These are phyloP conservation scores for Ophiostoma ips DNA, from an alignment of 2,329 filamentous ascomycete genomes.

Conservation along the genomic window DNA sequence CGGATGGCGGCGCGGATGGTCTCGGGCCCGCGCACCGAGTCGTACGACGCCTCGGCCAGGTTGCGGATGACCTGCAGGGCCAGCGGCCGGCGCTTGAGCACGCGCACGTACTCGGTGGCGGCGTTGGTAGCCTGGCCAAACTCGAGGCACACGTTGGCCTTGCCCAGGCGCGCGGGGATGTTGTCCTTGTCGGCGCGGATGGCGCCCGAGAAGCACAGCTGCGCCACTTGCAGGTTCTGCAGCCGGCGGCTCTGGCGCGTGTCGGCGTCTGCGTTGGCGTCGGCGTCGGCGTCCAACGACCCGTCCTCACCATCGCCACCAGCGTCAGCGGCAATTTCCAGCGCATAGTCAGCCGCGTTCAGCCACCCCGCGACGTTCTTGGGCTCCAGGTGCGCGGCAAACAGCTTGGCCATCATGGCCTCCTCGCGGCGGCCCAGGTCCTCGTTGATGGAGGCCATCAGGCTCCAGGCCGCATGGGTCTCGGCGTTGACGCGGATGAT, in stretches of 20 bases:
- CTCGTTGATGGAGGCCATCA: constrained; percentile 45
- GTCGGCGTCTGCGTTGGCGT: constrained; percentile 24
- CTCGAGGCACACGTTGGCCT: constrained; percentile 43
- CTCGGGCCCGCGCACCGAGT: constrained; percentile 32
- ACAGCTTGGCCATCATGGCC: constrained; percentile 44
- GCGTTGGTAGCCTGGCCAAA: constrained; percentile 40
- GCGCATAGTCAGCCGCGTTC: constrained; percentile 40
- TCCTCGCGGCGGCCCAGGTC: constrained; percentile 44
- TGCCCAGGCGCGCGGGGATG: constrained; percentile 42
- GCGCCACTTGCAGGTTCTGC: constrained; percentile 37
- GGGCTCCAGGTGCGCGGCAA: constrained; percentile 48
- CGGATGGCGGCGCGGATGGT: constrained; percentile 28
- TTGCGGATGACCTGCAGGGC: constrained; percentile 42
- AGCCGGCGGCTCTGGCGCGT: constrained; percentile 14
- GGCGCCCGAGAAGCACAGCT: constrained; percentile 45
- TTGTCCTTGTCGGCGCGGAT: constrained; percentile 43
- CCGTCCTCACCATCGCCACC: constrained; percentile 17
- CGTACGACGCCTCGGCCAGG: constrained; percentile 42
- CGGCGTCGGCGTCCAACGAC: too few species aligned
- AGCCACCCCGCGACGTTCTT: constrained; percentile 48
- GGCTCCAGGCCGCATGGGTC: constrained; percentile 50
- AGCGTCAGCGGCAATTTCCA: constrained; percentile 34
- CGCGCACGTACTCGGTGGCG: constrained; percentile 41
- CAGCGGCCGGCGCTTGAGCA: constrained; percentile 36
- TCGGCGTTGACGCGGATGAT: constrained; percentile 56